These are phyloP conservation scores for Leptomonas seymouri DNA, from an alignment of 208 protist genomes.

Conservation along the genomic window DNA sequence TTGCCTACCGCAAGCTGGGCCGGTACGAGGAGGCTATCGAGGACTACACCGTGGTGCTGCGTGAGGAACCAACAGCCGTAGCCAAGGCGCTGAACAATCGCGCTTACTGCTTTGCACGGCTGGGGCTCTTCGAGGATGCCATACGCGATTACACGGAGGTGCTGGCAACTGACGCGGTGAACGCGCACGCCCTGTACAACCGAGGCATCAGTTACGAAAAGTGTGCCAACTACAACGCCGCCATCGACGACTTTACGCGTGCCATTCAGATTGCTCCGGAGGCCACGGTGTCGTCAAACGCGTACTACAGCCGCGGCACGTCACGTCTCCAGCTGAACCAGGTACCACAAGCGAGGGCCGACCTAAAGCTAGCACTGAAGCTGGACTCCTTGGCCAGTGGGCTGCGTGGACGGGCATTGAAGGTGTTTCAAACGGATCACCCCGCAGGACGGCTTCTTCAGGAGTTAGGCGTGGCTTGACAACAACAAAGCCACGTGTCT, in stretches of 20 bases:
- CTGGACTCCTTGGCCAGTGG: constrained; percentile 24
- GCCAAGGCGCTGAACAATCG: constrained; percentile 83
- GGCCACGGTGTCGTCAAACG: constrained; percentile 57
- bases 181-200: constrained; percentile 87
- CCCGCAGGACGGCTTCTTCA: constrained; percentile 22
- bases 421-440: constrained; percentile 23
- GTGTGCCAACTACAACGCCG: constrained; percentile 61
- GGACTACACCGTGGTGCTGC: constrained; percentile 63
- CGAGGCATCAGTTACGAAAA: constrained; percentile 87
- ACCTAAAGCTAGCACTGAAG: constrained; percentile 29
- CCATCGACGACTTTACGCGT: constrained; percentile 76
- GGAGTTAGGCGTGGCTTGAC: constrained; percentile 4
- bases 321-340: constrained; percentile 41
- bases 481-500: no score
- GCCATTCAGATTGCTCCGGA: constrained; percentile 72
- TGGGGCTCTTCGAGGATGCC: constrained; percentile 61
- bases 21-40: constrained; percentile 48
- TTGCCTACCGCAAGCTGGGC: constrained; percentile 71
- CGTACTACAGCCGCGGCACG: constrained; percentile 86
- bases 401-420: constrained; percentile 20
- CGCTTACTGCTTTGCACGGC: constrained; percentile 74
- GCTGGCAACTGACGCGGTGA: constrained; percentile 53
- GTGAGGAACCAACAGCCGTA: constrained; percentile 24
- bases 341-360: constrained; percentile 22
- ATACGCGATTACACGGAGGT: constrained; percentile 81